These are phyloP conservation scores for Schizochytrium sp. DNA, from an alignment of 108 stramenopile genomes.

Conservation along the genomic window DNA sequence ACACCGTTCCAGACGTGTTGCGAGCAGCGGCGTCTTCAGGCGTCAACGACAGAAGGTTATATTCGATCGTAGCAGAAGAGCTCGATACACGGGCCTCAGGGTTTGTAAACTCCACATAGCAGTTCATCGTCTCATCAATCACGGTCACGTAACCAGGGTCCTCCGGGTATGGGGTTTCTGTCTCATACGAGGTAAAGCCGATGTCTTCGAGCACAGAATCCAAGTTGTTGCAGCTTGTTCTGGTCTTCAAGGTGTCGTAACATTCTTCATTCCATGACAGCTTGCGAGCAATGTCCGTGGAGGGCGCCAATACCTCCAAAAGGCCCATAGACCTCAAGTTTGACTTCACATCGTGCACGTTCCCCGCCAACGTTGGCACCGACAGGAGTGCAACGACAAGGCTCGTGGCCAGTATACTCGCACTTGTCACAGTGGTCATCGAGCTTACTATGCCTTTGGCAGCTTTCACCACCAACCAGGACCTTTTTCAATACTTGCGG, in stretches of 20 bases:
- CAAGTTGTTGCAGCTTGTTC: constrained; percentile 33
- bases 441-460: no score
- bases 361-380: not conserved
- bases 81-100: not conserved
- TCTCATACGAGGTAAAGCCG: constrained; percentile 26
- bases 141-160: constrained; percentile 19
- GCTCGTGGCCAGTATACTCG: no score
- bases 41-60: not conserved
- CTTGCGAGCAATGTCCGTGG: not conserved
- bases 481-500: no score
- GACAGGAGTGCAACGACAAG: no score
- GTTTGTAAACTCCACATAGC: not conserved
- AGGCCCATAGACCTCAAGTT: no score
- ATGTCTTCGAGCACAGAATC: not conserved
- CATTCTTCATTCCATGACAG: constrained; percentile 23
- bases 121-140: constrained; percentile 11
- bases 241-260: constrained; percentile 12
- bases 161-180: constrained; percentile 23
- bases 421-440: no score
- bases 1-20: constrained; percentile 2
- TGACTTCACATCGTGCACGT: no score
- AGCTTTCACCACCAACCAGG: no score
- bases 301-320: no score
- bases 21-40: not conserved
- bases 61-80: not conserved